Conservation (phyloP, 106 monocot species). For the Apostasia ramifera region DNA sequence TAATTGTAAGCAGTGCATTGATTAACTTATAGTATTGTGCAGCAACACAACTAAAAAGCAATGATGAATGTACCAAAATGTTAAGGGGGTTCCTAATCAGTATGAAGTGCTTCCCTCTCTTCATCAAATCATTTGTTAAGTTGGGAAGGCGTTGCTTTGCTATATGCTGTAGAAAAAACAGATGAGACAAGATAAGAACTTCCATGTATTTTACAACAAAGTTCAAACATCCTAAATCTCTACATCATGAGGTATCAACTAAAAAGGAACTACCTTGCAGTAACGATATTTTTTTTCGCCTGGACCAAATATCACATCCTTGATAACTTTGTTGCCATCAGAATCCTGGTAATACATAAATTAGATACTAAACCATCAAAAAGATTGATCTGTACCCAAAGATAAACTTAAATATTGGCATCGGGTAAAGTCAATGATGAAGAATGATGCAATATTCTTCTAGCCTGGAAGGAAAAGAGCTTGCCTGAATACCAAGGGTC, state of each 20-base stretch:
- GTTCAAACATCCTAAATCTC: background rate
- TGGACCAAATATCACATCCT: constrained; percentile 77
- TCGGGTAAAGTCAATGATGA: too few relatives aligned
- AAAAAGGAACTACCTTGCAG: constrained; percentile 66
- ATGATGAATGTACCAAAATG: constrained; percentile 53
- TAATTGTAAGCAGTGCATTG: too few relatives aligned
- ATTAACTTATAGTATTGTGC: too few relatives aligned
- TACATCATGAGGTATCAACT: background rate
- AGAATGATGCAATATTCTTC: too few relatives aligned
- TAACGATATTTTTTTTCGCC: constrained; percentile 69
- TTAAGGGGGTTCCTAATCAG: constrained; percentile 86
- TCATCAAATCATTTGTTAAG: constrained; percentile 75
- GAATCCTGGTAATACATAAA: constrained; percentile 33
- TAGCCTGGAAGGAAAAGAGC: too few relatives aligned
- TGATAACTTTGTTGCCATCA: constrained; percentile 78
- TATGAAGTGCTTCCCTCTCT: constrained; percentile 96
- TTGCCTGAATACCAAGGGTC: too few relatives aligned
- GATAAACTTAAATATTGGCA: too few relatives aligned
- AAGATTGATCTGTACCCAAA: too few relatives aligned
- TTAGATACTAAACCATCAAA: too few relatives aligned
- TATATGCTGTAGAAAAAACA: constrained; percentile 51
- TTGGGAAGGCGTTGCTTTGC: constrained; percentile 70
- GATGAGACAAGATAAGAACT: background rate
- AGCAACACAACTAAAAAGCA: too few relatives aligned
- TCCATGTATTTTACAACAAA: background rate